Evolutionary conservation across 352 stramenopile genomes (phyloP).

Genomic region (Pythium scleroteichum): DNA sequence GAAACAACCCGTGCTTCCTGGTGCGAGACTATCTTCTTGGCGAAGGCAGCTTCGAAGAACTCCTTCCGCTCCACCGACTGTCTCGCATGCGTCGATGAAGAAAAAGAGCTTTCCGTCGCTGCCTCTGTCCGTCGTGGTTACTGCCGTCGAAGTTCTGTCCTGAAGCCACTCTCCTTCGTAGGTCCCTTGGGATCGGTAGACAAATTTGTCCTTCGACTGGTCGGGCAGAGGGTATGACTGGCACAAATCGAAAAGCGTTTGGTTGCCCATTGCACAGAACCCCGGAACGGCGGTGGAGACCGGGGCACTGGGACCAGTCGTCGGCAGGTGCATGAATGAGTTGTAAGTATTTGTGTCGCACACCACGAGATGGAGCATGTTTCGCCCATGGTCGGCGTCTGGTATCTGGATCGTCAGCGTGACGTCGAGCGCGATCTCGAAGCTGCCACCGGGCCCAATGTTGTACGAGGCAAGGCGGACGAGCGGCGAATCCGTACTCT

Average conservation of each 20-base stretch:
- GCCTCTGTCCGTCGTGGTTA: not conserved
- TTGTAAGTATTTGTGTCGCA: slow-evolving; percentile 30
- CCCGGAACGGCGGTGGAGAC: slow-evolving; percentile 22
- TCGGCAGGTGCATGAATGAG: slow-evolving; percentile 14
- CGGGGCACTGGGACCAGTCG: slow-evolving; percentile 5
- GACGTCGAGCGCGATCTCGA: slow-evolving; percentile 46
- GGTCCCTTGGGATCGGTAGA: slow-evolving; percentile 44
- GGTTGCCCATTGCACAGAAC: slow-evolving; percentile 55
- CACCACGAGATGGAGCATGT: slow-evolving; percentile 51
- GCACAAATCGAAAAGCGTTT: slow-evolving; percentile 50
- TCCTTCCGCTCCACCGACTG: slow-evolving; percentile 37
- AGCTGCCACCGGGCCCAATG: slow-evolving; percentile 37
- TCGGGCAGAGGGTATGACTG: slow-evolving; percentile 48
- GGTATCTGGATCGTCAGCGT: slow-evolving; percentile 34
- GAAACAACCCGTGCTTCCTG: slow-evolving; percentile 35
- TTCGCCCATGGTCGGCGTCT: slow-evolving; percentile 32
- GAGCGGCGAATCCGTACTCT: slow-evolving; percentile 18
- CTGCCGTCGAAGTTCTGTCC: slow-evolving; percentile 11
- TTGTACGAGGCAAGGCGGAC: slow-evolving; percentile 41
- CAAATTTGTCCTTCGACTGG: slow-evolving; percentile 30
- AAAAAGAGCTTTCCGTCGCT: slow-evolving; percentile 36
- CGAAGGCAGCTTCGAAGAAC: slow-evolving; percentile 56
- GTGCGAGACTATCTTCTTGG: slow-evolving; percentile 10
- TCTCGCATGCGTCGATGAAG: slow-evolving; percentile 60
- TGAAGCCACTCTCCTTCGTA: slow-evolving; percentile 13